phyloP scores from a whole-genome alignment of 495 filamentous ascomycete genomes.

The Podospora appendiculata region DNA sequence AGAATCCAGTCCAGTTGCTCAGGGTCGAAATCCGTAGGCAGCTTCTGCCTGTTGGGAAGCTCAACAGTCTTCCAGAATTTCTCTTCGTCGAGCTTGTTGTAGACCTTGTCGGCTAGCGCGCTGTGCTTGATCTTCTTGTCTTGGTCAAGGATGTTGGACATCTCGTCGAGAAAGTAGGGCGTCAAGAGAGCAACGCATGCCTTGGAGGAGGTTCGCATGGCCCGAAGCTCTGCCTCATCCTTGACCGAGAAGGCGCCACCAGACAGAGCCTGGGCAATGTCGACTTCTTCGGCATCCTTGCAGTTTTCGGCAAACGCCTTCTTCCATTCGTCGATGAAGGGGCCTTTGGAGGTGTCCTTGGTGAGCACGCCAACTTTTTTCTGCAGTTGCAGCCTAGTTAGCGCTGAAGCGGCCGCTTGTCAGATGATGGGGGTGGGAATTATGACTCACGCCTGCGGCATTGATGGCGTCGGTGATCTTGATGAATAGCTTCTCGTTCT shows the following conservation, averaged over 20 bases:
- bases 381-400: constrained; percentile 33
- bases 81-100: constrained; percentile 79
- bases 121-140: constrained; percentile 95
- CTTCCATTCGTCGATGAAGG: constrained; percentile 95
- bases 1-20: constrained; percentile 89
- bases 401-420: constrained; percentile 3
- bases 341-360: constrained; percentile 77
- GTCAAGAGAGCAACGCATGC: constrained; percentile 88
- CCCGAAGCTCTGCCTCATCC: constrained; percentile 89
- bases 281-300: constrained; percentile 82
- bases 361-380: constrained; percentile 81
- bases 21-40: constrained; percentile 83
- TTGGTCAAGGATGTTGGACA: constrained; percentile 88
- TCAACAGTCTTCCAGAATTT: constrained; percentile 85
- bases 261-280: constrained; percentile 76
- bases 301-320: constrained; percentile 64
- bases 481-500: constrained; percentile 79
- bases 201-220: constrained; percentile 85
- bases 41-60: constrained; percentile 57
- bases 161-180: constrained; percentile 92
- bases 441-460: constrained; percentile 65
- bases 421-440: not conserved
- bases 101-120: constrained; percentile 72
- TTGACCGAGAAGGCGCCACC: constrained; percentile 83
- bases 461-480: constrained; percentile 82